Percentiles rank a stretch among this genome's conserved stretches.
These are phyloP conservation scores for Globisporangium abappressorium DNA, from an alignment of 352 stramenopile genomes.

Conservation along the genomic window DNA sequence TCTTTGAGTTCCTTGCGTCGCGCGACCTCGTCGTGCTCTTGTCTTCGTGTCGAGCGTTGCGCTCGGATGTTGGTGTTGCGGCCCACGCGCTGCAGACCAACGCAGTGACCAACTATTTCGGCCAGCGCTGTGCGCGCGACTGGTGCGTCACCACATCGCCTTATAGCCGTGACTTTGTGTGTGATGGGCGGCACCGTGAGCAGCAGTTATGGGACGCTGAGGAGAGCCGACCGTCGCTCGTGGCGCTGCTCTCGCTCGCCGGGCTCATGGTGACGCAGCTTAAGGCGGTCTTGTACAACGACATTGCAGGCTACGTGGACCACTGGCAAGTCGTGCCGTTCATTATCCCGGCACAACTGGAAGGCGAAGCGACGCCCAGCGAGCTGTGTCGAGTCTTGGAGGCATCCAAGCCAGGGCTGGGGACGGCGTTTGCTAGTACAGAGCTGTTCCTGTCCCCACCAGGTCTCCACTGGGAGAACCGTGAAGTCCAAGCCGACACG, in stretches of 20 bases:
- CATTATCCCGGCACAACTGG: conserved; percentile 4
- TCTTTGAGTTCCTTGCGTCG: too few species aligned
- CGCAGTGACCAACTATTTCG: conserved; percentile 2
- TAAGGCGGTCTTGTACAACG: too few species aligned
- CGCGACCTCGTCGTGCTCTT: too few species aligned
- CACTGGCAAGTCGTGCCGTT: background rate
- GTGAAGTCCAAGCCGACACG: conserved; percentile 3
- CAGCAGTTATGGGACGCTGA: background rate
- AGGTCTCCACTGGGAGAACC: conserved; percentile 1
- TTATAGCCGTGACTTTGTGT: background rate
- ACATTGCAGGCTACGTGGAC: too few species aligned
- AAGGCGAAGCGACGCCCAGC: background rate
- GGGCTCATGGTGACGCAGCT: too few species aligned
- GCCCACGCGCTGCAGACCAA: conserved; percentile 3
- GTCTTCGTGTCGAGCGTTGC: background rate
- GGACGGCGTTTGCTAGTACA: conserved; percentile 1
- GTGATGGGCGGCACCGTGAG: background rate
- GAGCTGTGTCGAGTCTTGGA: conserved; percentile 2
- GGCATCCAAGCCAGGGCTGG: background rate
- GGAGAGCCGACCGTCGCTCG: too few species aligned
- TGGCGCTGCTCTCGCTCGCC: too few species aligned
- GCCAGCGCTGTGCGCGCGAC: conserved; percentile 1
- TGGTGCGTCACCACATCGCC: background rate
- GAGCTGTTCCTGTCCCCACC: background rate
- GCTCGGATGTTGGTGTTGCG: conserved; percentile 5